Evolutionary conservation across 495 filamentous ascomycete species (phyloP).

Genomic region (Symbiotaphrina buchneri): DNA sequence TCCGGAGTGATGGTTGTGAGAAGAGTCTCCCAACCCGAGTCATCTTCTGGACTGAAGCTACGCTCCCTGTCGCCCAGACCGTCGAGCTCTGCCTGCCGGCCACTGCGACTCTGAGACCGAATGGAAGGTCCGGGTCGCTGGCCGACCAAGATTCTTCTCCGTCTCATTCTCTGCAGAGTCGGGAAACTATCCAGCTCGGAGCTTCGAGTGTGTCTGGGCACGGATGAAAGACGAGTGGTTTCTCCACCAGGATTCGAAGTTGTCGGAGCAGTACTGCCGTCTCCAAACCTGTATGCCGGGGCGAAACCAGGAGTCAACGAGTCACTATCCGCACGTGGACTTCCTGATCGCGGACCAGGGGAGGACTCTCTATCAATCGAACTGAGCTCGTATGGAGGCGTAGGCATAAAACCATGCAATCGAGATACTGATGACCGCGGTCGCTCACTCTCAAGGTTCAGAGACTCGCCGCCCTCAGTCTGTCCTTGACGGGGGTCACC

Average conservation of each 20-base stretch:
- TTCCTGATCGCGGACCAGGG: slow-evolving; percentile 1
- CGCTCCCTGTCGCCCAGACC: slow-evolving; percentile 69
- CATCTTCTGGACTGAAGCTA: slow-evolving; percentile 55
- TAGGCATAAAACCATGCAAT: slow-evolving; percentile 1
- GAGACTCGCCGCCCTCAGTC: too few relatives aligned
- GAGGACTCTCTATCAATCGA: slow-evolving; percentile 2
- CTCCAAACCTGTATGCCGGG: slow-evolving; percentile 3
- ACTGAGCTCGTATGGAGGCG: slow-evolving; percentile 1
- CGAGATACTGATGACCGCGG: too few relatives aligned
- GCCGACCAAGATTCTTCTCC: slow-evolving; percentile 2
- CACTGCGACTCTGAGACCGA: background rate
- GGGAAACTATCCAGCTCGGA: slow-evolving; percentile 9
- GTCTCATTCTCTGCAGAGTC: slow-evolving; percentile 11
- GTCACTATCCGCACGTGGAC: background rate
- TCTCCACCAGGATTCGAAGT: background rate
- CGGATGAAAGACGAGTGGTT: background rate
- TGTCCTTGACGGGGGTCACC: too few relatives aligned
- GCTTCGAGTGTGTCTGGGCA: slow-evolving; percentile 1
- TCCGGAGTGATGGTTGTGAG: slow-evolving; percentile 63
- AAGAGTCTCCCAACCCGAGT: slow-evolving; percentile 61
- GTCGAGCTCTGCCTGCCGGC: slow-evolving; percentile 20
- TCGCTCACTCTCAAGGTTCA: slow-evolving; percentile 11
- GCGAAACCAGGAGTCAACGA: slow-evolving; percentile 4
- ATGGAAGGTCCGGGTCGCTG: background rate
- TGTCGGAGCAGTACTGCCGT: background rate